A percentile compares a stretch with the other conserved stretches of the same genome.
Conservation (phyloP, 768 basidiomycete species). For the Leccinum aurantiacum region DNA sequence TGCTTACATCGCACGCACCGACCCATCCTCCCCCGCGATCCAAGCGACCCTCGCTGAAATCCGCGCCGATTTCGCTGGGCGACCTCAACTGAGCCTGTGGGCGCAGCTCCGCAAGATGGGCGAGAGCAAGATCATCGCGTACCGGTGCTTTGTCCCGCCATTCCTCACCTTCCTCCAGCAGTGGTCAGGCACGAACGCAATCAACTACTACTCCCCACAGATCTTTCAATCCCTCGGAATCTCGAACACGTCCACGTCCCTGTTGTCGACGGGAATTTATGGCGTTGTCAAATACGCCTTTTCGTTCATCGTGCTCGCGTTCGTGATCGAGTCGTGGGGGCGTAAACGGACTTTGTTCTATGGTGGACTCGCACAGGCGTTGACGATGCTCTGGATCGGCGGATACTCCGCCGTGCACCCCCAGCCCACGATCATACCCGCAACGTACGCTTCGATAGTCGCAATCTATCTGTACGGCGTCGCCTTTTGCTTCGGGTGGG, state of each 20-base stretch:
- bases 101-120: conserved; percentile 37
- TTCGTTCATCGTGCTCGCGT: conserved; percentile 32
- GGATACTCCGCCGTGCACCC: conserved; percentile 35
- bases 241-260: conserved; percentile 29
- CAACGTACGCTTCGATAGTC: conserved; percentile 35
- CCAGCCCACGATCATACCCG: conserved; percentile 20
- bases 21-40: conserved; percentile 29
- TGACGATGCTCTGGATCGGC: conserved; percentile 40
- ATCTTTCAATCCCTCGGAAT: conserved; percentile 39
- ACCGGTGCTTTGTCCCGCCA: conserved; percentile 34
- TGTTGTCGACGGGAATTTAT: conserved; percentile 43
- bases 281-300: conserved; percentile 40
- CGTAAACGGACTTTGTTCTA: conserved; percentile 38
- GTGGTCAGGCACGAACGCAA: conserved; percentile 42
- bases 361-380: conserved; percentile 36
- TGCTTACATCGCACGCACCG: conserved; percentile 28
- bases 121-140: conserved; percentile 28
- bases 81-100: conserved; percentile 23
- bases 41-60: conserved; percentile 36
- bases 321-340: conserved; percentile 41
- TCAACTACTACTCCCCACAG: conserved; percentile 41
- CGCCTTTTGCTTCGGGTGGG: conserved; percentile 37
- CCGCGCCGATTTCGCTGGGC: conserved; percentile 35
- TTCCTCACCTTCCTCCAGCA: conserved; percentile 39
- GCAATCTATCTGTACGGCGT: conserved; percentile 39